phyloP scores from a whole-genome alignment of 352 stramenopile species.

The Pelagophyceae sp. region DNA sequence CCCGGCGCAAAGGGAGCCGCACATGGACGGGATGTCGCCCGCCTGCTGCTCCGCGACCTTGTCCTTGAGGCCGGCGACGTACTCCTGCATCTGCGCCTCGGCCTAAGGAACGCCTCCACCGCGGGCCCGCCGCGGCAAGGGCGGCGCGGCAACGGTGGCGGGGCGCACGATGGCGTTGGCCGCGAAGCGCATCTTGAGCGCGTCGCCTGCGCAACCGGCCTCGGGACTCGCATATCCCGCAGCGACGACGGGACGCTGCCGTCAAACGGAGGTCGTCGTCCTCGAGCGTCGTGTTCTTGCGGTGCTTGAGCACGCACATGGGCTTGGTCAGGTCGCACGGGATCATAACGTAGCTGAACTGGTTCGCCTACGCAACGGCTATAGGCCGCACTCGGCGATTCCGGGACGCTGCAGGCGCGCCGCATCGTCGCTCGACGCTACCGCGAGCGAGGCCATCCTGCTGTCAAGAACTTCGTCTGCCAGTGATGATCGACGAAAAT shows the following conservation, averaged over 20 bases:
- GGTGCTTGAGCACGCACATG: neutral
- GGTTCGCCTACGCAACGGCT: too few species aligned
- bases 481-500: too few species aligned
- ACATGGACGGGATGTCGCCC: neutral
- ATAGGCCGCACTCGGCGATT: too few species aligned
- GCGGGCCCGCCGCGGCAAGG: neutral
- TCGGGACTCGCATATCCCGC: too few species aligned
- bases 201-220: neutral
- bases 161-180: neutral
- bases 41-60: neutral
- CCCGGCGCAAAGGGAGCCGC: too few species aligned
- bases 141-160: too few species aligned
- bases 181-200: constrained; percentile 2
- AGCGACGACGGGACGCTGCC: too few species aligned
- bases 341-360: constrained; percentile 5
- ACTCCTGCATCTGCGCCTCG: neutral
- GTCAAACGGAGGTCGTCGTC: constrained; percentile 7
- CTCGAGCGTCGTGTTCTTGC: constrained; percentile 3
- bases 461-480: too few species aligned
- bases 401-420: too few species aligned
- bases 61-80: neutral
- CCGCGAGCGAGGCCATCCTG: too few species aligned
- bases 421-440: too few species aligned
- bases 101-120: neutral
- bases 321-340: neutral